Evolutionary conservation across 352 stramenopile species (phyloP), one percentile per base, ranked within the genome.

Genomic region (Saprolegnia diclina): DNA sequence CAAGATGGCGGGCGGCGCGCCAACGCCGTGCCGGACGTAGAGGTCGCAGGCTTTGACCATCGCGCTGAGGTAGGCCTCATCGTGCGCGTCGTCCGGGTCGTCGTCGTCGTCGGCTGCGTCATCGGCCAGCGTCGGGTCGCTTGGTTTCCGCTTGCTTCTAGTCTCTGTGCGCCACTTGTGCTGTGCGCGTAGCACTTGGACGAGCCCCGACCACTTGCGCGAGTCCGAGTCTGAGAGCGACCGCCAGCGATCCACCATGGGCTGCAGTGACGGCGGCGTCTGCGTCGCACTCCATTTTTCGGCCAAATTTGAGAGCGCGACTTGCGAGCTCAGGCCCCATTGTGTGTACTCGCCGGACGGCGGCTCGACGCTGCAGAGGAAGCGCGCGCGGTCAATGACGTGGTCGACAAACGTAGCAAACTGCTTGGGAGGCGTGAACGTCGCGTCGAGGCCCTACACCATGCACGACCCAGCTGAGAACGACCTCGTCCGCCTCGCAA

Each of bases 211-310:
- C 87, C 87, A 95, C 64, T 92, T 94, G 0, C 81, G 91, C 29
- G 80, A 90, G 56, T 95, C 87, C 10, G 74, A 78, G 61, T 94
- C 79, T 10, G 79, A 69, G 32, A 95, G 50, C 10, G 78, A 90
- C 73, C 87, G 87, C 87, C 87, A 95, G 11, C 87, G 75, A 59
- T 95, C 87, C 35, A 94, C 78, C 85, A 95, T 94, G 10, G 87
- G 87, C 45, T 95, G 82, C 35, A 95, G 67, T 0, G 81, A 91
- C 16, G 87, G 87, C 32, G 84, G 85, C 0, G 87, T 92, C 52
- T 89, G 91, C 54, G 93, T 81, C 1, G 85, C 65, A 63, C 83
- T 92, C 87, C 87, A 95, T 40, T 95, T 95, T 53, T 95, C 85
- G 11, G 87, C 87, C 37, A 95, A 70, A 55, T 95, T 91, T 45